Evolutionary conservation across 1,139 yeast species (phyloP).

Genomic region (Fermentozyma sake): DNA sequence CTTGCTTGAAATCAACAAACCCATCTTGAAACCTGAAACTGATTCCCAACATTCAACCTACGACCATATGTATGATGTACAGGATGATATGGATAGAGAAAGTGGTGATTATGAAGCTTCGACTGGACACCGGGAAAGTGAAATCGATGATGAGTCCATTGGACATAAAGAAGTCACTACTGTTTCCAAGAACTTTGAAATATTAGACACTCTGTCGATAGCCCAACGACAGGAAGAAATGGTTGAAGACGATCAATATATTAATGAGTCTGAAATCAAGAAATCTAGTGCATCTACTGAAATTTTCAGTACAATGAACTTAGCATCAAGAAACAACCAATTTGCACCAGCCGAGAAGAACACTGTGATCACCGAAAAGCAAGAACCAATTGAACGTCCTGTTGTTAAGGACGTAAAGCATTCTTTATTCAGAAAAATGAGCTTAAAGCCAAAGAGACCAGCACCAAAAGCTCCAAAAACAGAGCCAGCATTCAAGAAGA

Average conservation of each 20-base stretch:
- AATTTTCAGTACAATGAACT: conserved; percentile 22
- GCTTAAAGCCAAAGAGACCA: conserved; percentile 40
- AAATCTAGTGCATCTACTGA: conserved; percentile 24
- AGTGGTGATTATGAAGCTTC: background rate
- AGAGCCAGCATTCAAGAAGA: conserved; percentile 12
- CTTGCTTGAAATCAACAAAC: conserved; percentile 11
- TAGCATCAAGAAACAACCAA: conserved; percentile 6
- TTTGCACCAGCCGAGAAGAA: too few species aligned
- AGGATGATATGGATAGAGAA: background rate
- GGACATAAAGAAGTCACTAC: conserved; percentile 5
- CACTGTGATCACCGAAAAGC: conserved; percentile 2
- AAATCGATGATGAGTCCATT: background rate
- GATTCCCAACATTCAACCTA: too few species aligned
- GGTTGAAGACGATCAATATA: conserved; percentile 11
- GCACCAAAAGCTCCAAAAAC: conserved; percentile 41
- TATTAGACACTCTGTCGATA: conserved; percentile 12
- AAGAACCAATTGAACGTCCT: conserved; percentile 3
- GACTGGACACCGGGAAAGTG: background rate
- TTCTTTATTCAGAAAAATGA: conserved; percentile 24
- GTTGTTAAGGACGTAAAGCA: conserved; percentile 5
- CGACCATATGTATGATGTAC: conserved; percentile 1
- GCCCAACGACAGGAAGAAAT: conserved; percentile 7
- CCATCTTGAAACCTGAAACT: conserved; percentile 8
- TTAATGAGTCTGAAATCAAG: conserved; percentile 7
- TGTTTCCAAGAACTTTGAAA: conserved; percentile 11